Conservation (phyloP, 306 rosid genomes). For the Quercus parvula region DNA sequence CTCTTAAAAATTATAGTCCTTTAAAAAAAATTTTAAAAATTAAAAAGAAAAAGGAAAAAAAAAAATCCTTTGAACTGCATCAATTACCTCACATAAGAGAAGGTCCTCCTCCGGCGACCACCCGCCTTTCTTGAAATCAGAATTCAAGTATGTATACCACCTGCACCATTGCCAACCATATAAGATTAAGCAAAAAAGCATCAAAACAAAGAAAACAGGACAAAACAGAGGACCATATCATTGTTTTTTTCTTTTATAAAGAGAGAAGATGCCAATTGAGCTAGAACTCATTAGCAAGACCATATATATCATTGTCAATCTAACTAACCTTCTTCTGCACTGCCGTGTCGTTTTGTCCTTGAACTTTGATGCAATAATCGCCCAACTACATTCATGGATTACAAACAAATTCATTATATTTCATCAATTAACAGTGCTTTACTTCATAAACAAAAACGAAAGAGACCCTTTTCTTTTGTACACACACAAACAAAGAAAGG, state of each 20-base stretch:
- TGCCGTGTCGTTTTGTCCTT: conserved; percentile 98
- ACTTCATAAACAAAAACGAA: neutral
- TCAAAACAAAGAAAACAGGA: conserved; percentile 3
- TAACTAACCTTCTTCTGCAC: conserved; percentile 86
- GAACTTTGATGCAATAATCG: conserved; percentile 93
- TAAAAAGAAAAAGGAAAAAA: neutral
- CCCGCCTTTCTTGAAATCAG: conserved; percentile 99
- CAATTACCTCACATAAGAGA: conserved; percentile 89
- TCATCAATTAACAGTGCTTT: conserved; percentile 5
- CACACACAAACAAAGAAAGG: conserved; percentile 10
- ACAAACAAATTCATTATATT: neutral
- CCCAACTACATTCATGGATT: conserved; percentile 62
- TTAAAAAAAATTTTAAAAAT: too few relatives aligned
- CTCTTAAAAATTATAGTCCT: neutral
- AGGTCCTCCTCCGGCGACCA: conserved; percentile 98
- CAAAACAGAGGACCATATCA: conserved; percentile 16
- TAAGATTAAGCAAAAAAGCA: conserved; percentile 23
- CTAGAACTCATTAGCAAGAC: too few relatives aligned
- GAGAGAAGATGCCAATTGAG: too few relatives aligned
- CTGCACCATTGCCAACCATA: conserved; percentile 42
- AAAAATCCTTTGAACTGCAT: neutral
- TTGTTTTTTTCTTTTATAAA: neutral
- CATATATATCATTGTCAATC: conserved; percentile 23
- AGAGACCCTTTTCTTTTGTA: neutral
- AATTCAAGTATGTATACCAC: conserved; percentile 98